Evolutionary conservation across 768 basidiomycete species (phyloP).

Genomic region (Brasilioporus rufonigricans): DNA sequence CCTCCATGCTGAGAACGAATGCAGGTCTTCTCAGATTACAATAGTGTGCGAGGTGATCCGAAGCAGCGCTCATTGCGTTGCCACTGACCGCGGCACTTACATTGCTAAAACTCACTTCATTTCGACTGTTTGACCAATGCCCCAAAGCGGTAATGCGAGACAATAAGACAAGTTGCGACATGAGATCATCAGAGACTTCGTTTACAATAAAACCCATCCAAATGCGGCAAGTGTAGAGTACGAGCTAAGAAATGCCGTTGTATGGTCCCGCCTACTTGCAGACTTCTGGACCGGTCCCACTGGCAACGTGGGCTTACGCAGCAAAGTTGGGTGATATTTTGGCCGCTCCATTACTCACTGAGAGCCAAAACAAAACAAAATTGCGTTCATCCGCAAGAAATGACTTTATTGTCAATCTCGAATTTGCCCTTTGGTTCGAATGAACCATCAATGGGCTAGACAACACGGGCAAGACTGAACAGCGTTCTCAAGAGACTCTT

Average conservation of each 20-base stretch:
- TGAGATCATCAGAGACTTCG: slow-evolving; percentile 2
- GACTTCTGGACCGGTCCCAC: neutral
- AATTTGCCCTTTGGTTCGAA: neutral
- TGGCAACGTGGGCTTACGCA: neutral
- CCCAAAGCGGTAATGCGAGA: slow-evolving; percentile 10
- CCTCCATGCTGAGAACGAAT: slow-evolving; percentile 1
- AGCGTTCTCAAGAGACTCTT: neutral
- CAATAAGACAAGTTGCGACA: slow-evolving; percentile 19
- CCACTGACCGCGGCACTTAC: neutral
- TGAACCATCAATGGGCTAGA: neutral
- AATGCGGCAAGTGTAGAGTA: slow-evolving; percentile 23
- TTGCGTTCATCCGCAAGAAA: neutral
- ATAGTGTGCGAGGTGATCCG: neutral
- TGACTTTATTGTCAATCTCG: neutral
- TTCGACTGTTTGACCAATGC: neutral
- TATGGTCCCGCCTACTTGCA: neutral
- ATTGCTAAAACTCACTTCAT: neutral
- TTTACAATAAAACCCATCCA: slow-evolving; percentile 21
- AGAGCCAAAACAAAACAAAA: slow-evolving; percentile 9
- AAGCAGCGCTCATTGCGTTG: neutral
- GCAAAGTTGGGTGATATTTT: neutral
- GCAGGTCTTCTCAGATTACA: neutral
- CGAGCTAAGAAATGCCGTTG: neutral
- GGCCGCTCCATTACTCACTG: neutral
- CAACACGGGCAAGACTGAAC: neutral